These are phyloP conservation scores for Pisolithus thermaeus DNA, from an alignment of 1,284 basidiomycete genomes.

Conservation along the genomic window DNA sequence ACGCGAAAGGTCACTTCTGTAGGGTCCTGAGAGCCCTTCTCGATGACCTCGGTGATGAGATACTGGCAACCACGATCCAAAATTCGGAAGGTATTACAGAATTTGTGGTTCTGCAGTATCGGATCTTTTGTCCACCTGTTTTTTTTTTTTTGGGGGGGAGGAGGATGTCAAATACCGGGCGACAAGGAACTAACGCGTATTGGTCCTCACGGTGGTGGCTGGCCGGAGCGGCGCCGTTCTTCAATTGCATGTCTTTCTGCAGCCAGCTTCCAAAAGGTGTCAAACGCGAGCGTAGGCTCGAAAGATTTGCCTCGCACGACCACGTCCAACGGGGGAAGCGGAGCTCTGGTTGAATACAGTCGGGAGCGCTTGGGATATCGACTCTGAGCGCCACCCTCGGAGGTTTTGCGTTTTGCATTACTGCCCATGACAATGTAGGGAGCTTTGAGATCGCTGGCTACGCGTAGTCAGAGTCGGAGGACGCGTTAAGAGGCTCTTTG, in stretches of 20 bases:
- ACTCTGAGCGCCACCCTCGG: constrained; percentile 6
- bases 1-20: constrained; percentile 56
- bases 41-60: constrained; percentile 52
- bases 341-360: constrained; percentile 11
- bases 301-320: constrained; percentile 34
- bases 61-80: constrained; percentile 57
- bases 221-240: constrained; percentile 43
- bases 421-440: constrained; percentile 1
- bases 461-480: too few relatives aligned
- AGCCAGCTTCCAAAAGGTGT: constrained; percentile 54
- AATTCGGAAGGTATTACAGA: constrained; percentile 60
- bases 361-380: constrained; percentile 23
- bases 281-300: constrained; percentile 45
- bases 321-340: constrained; percentile 28
- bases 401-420: constrained; percentile 19
- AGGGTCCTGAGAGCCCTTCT: constrained; percentile 50
- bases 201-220: constrained; percentile 42
- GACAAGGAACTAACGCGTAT: constrained; percentile 5
- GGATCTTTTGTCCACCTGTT: constrained; percentile 53
- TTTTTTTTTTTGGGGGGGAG: not conserved
- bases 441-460: not conserved
- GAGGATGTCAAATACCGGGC: constrained; percentile 13
- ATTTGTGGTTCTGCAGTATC: constrained; percentile 42
- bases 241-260: constrained; percentile 53
- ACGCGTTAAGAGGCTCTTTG: too few relatives aligned